Conservation (phyloP, 257 asterid species). For the Solanum sitiens region DNA sequence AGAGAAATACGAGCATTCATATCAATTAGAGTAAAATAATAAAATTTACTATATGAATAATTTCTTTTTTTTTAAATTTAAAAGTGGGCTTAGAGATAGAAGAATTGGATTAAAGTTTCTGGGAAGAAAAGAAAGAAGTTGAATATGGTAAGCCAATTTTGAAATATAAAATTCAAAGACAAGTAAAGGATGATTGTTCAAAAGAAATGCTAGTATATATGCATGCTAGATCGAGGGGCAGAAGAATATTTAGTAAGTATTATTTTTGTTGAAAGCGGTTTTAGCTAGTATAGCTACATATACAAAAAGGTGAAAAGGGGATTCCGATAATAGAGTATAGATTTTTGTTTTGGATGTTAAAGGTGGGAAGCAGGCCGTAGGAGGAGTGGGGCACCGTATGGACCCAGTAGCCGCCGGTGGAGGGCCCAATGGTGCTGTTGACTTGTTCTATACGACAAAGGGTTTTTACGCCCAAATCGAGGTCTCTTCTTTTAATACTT, state of each 20-base stretch:
- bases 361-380: conserved; percentile 73
- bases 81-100: no score
- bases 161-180: not conserved
- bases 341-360: conserved; percentile 20
- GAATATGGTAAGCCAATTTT: not conserved
- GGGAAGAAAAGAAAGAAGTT: not conserved
- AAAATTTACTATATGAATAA: no score
- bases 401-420: conserved; percentile 7
- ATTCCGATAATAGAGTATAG: not conserved
- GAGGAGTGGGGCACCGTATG: conserved; percentile 4
- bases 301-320: not conserved
- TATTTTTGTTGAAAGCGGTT: not conserved
- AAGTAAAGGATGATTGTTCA: not conserved
- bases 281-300: not conserved
- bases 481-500: conserved; percentile 5
- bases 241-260: not conserved
- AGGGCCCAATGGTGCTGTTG: conserved; percentile 53
- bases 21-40: no score
- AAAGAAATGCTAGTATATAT: not conserved
- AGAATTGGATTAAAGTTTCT: not conserved
- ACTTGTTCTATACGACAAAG: conserved; percentile 32
- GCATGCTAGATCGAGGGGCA: not conserved
- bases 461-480: conserved; percentile 45
- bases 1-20: no score
- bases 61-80: no score